Evolutionary conservation across 345 rosid genomes (phyloP).

Genomic region (Acer campestre): DNA sequence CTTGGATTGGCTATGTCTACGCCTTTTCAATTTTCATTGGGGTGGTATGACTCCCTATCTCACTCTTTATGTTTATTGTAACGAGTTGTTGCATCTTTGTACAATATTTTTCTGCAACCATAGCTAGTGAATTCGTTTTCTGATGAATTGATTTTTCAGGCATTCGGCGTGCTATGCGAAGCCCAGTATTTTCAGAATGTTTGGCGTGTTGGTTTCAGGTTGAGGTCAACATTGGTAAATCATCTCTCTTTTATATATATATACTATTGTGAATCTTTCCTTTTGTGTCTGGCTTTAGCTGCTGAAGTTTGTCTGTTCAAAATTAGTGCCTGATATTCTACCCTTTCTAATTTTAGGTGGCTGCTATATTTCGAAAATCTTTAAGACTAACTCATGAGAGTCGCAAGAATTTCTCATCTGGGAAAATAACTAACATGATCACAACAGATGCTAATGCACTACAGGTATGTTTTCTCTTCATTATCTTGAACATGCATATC

Average conservation of each 20-base stretch:
- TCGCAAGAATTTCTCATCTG: constrained; percentile 81
- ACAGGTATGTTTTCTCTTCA: constrained; percentile 49
- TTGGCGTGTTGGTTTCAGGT: constrained; percentile 83
- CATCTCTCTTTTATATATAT: constrained; percentile 3
- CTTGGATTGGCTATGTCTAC: constrained; percentile 83
- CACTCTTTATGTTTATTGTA: not conserved
- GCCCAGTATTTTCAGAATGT: constrained; percentile 82
- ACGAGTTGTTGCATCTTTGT: too few relatives aligned
- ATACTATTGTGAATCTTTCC: not conserved
- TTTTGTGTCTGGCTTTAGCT: not conserved
- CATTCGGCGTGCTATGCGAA: constrained; percentile 74
- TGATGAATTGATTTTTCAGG: constrained; percentile 43
- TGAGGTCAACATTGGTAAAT: constrained; percentile 89
- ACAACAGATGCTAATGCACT: constrained; percentile 92
- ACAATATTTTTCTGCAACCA: not conserved
- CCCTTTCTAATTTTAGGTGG: constrained; percentile 54
- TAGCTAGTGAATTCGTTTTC: constrained; percentile 8
- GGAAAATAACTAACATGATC: constrained; percentile 93
- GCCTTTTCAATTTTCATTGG: constrained; percentile 83
- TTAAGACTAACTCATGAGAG: constrained; percentile 81
- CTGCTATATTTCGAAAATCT: constrained; percentile 89
- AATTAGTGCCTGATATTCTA: constrained; percentile 4
- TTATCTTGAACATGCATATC: not conserved
- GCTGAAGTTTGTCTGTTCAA: constrained; percentile 13
- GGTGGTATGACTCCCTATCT: constrained; percentile 56